Percentiles rank a stretch among this genome's conserved stretches.
Conservation (phyloP, 495 filamentous ascomycete genomes). For the Aspergillus sparsus region DNA sequence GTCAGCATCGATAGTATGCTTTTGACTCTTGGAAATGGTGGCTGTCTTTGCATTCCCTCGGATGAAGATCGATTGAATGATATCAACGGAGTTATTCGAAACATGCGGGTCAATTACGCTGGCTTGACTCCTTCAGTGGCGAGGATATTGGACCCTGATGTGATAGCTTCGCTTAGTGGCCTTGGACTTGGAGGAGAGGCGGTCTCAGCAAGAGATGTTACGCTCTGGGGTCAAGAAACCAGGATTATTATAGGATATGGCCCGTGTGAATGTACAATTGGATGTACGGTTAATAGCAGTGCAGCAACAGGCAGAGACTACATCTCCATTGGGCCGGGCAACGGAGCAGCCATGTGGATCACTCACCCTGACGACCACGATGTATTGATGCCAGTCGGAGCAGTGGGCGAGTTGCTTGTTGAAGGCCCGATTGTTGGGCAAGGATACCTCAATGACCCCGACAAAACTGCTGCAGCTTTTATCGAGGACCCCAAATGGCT, state of each 20-base stretch:
- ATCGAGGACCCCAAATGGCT: constrained; percentile 53
- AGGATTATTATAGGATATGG: constrained; percentile 54
- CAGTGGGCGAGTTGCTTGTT: constrained; percentile 55
- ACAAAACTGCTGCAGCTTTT: constrained; percentile 48
- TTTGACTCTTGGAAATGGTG: constrained; percentile 44
- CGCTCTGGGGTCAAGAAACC: constrained; percentile 40
- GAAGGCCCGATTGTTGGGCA: constrained; percentile 55
- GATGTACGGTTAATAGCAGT: constrained; percentile 47
- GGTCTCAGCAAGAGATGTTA: constrained; percentile 40
- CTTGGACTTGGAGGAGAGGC: constrained; percentile 57
- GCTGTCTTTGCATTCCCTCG: constrained; percentile 53
- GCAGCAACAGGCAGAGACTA: constrained; percentile 42
- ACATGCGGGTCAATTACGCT: constrained; percentile 47
- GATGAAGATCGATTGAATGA: constrained; percentile 53
- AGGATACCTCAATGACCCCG: constrained; percentile 52
- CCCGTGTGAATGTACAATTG: constrained; percentile 51
- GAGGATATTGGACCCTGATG: constrained; percentile 42
- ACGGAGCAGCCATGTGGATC: constrained; percentile 48
- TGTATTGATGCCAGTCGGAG: constrained; percentile 49
- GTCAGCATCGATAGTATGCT: constrained; percentile 50
- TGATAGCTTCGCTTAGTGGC: constrained; percentile 47
- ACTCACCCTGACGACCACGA: constrained; percentile 49
- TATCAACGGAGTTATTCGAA: constrained; percentile 47
- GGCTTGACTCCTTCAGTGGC: constrained; percentile 55
- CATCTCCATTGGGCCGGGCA: constrained; percentile 42